Conservation (phyloP, 1,284 basidiomycete species). For the Trichosporon inkin region DNA sequence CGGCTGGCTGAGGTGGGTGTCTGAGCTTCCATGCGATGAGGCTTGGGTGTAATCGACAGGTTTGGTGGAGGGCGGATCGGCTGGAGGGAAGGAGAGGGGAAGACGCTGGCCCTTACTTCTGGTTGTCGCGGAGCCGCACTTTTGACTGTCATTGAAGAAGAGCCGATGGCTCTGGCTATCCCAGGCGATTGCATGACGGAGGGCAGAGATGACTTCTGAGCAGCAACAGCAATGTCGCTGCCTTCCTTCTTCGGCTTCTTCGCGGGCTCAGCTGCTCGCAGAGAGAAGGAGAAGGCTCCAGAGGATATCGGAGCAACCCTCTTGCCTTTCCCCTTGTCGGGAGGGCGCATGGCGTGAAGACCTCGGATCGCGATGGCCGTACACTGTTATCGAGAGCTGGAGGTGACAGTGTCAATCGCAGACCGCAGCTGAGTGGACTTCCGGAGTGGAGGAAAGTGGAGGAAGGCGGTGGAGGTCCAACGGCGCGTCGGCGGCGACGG, state of each 20-base stretch:
- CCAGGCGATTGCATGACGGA: not conserved
- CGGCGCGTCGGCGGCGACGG: constrained; percentile 16
- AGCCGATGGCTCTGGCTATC: not conserved
- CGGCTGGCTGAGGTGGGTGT: not conserved
- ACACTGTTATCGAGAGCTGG: not conserved
- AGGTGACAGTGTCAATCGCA: not conserved
- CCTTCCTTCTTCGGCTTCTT: constrained; percentile 25
- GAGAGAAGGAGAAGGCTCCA: constrained; percentile 31
- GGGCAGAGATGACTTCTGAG: not conserved
- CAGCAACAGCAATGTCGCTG: not conserved
- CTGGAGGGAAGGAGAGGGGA: not conserved
- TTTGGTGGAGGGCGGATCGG: not conserved
- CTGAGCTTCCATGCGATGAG: not conserved
- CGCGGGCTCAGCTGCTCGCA: constrained; percentile 14
- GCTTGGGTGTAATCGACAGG: not conserved
- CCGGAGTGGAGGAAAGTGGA: constrained; percentile 12
- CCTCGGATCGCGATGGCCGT: not conserved
- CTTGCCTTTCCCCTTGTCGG: constrained; percentile 16
- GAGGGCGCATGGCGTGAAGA: not conserved
- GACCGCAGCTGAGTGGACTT: not conserved
- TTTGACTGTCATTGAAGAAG: not conserved
- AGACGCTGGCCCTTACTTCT: not conserved
- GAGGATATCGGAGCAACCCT: constrained; percentile 28
- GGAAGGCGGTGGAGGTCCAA: not conserved
- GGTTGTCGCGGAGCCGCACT: not conserved